Base-by-base conservation (phyloP, 2,329 filamentous ascomycete species). In the Nectriaceae sp. region DNA sequence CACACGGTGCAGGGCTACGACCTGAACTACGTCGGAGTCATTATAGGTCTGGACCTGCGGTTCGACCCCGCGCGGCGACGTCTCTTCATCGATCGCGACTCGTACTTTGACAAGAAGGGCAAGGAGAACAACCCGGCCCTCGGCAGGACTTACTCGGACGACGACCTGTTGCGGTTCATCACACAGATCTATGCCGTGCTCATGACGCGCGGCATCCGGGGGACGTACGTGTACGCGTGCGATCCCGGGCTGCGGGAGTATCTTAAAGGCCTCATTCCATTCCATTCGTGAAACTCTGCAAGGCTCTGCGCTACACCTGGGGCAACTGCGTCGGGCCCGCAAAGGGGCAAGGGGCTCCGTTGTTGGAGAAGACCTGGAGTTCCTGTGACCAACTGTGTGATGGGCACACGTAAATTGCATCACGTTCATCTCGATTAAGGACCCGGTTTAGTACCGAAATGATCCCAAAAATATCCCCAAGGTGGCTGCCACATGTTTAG, bases 111-210 rank as follows among this genome's bases (percentile, higher is more conserved):
- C 21, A 43, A 43, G 40, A 47, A 47, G 45, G 45, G 45, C 40
- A 47, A 47, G 40, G 45, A 47, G 40, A 47, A 47, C 16, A 47
- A 47, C 45, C 40, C 40, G 16, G 22, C 33, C 8, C 21, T 47
- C 16, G 40, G 33, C 11, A 47, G 24, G 45, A 44, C 18, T 10
- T 47, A 47, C 40, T 47, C 45, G 31, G 45, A 47, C 21, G 21
- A 44, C 11, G 45, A 43, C 19, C 22, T 47, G 21, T 33, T 47
- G 40, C 40, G 45, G 33, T 47, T 47, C 33, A 43, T 47, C 40
- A 47, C 45, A 13, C 40, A 47, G 33, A 47, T 47, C 20, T 47
- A 47, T 39, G 40, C 45, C 19, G 45, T 47, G 21, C 45, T 47
- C 19, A 44, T 47, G 45, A 47, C 40, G 40, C 45, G 45, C 4